Evolutionary conservation across 2,329 filamentous ascomycete species (phyloP), one percentile per base, ranked within the genome.

Genomic region (Pleochaeta shiraiana): DNA sequence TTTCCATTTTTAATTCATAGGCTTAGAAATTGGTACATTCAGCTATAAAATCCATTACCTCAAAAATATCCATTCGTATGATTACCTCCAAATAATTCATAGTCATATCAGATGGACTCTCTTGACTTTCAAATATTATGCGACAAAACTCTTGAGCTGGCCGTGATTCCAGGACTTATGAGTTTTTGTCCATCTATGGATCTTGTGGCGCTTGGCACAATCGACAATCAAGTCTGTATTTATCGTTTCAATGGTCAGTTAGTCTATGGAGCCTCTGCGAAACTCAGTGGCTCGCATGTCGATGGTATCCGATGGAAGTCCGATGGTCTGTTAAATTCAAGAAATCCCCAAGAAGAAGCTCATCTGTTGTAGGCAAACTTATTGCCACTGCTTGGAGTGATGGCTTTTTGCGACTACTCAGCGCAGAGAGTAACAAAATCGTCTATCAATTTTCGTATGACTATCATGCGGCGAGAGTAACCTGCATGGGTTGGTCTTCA

Each of bases 311-410:
- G 66, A 33, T 74, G 72, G 72, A 74, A 74, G 63, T 72, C 72
- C 43, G 73, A 73, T 67, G 72, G 72, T 73, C 64, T 45, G 67
- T 64, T 21, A 33, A 28, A 28, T 39, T 33, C 21, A 57, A 21
- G 16, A 24, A 33, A 64, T 65, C 39, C n/a, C 12, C 26, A 12
- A 50, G 31, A 16, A 34, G 30, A 16, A 43, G 43, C 62, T 50
- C 62, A 63, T 34, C 11, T 28, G 12, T 16, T 61, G 19, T 43
- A 86, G 85, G 86, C 9, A 86, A 88, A 67, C 83, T 89, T 50
- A 79, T 96, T 64, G 90, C 90, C 16, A 83, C 93, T 16, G 89
- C 84, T 57, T 95, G 89, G 84, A 89, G 82, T 69, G 89, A 95
- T 76, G 87, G 88, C 31, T 81, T 82, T 6, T 82, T 93, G 24